These are phyloP conservation scores for Lasiosphaeria ovina DNA, from an alignment of 495 filamentous ascomycete species.

Conservation along the genomic window DNA sequence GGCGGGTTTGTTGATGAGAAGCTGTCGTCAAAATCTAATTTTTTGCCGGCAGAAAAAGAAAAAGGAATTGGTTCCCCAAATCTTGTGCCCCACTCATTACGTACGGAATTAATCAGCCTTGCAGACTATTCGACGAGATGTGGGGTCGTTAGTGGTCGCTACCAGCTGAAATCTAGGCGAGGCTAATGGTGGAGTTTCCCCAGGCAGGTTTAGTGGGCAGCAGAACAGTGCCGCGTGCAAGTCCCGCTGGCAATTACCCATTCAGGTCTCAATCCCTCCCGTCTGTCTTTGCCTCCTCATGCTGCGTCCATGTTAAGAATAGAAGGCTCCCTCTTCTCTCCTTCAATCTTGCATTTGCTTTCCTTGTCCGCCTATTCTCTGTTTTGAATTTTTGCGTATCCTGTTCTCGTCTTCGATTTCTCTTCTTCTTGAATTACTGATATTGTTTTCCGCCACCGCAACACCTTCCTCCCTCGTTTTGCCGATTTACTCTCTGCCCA, in stretches of 20 bases:
- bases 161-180: too few species aligned
- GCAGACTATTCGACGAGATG: not conserved
- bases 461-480: not conserved
- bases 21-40: constrained; percentile 1
- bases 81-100: constrained; percentile 15
- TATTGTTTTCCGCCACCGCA: not conserved
- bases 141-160: too few species aligned
- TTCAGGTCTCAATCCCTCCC: not conserved
- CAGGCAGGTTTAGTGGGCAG: too few species aligned
- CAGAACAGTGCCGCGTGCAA: not conserved
- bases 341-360: not conserved
- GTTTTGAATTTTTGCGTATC: not conserved
- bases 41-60: not conserved
- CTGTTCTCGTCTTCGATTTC: not conserved
- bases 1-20: constrained; percentile 6
- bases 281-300: not conserved
- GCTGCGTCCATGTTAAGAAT: not conserved
- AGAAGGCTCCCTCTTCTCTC: too few species aligned
- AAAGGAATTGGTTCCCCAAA: constrained; percentile 3
- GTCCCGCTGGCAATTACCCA: not conserved
- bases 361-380: not conserved
- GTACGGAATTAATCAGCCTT: constrained; percentile 5
- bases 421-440: not conserved
- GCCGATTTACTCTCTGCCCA: not conserved
- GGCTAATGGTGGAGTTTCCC: too few species aligned